Conservation (phyloP, 176 grass and related monocot genomes). For the Panicum miliaceum region DNA sequence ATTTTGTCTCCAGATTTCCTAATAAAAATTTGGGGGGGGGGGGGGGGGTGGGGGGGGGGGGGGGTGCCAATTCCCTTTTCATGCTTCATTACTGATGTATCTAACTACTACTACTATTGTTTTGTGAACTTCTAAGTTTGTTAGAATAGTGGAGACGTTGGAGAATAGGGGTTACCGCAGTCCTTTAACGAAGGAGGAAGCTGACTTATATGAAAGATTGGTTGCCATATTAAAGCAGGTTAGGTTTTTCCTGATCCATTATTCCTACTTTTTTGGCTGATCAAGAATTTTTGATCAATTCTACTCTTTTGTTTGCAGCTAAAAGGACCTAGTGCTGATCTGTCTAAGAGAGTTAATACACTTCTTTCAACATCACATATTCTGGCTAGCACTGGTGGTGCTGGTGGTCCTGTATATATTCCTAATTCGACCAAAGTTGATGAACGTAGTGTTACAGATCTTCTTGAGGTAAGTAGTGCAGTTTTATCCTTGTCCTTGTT, state of each 20-base stretch:
- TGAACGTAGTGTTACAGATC: constrained; percentile 64
- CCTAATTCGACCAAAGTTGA: constrained; percentile 73
- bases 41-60: no score
- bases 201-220: constrained; percentile 71
- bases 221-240: constrained; percentile 71
- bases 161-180: constrained; percentile 76
- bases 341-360: constrained; percentile 81
- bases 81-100: not conserved
- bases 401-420: constrained; percentile 63
- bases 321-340: constrained; percentile 78
- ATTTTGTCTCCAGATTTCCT: constrained; percentile 35
- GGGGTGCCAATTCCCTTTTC: not conserved
- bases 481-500: not conserved
- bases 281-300: not conserved
- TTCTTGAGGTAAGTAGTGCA: constrained; percentile 68
- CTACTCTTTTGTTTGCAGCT: constrained; percentile 52
- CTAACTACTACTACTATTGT: constrained; percentile 3
- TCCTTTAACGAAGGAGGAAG: constrained; percentile 80
- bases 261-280: constrained; percentile 2
- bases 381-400: constrained; percentile 58
- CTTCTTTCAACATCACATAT: constrained; percentile 70
- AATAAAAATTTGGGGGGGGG: no score
- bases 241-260: constrained; percentile 17
- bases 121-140: constrained; percentile 61
- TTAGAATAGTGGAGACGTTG: constrained; percentile 89